Evolutionary conservation across 2,329 filamentous ascomycete species (phyloP), one percentile per base, ranked within the genome.

Genomic region (Fonsecaea monophora): DNA sequence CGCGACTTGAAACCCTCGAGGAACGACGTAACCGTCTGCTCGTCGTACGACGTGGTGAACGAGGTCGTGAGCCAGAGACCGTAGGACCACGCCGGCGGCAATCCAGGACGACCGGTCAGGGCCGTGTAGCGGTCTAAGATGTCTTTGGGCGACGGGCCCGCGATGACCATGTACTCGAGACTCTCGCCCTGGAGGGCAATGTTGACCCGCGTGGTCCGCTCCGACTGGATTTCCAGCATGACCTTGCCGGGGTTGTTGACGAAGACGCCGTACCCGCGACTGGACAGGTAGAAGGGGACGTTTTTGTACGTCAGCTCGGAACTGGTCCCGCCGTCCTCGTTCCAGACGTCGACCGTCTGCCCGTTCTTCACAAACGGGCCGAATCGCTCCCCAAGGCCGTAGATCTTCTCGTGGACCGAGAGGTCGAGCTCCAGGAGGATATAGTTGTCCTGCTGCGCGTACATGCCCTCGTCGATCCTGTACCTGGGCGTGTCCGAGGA

Each of bases 51-150:
- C 1, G 88, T 90, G 3, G 87, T 89, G 77, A 90, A 90, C 67
- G 85, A 89, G 0, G 89, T 92, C 64, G 85, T 90, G n/a, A 91
- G 82, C 89, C 89, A 91, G 9, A 91, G 81, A 0, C 89, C 89
- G 66, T 86, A 91, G 64, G 87, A 90, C 89, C 89, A 92, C 50
- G 83, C 83, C 0, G 89, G 89, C 6, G 90, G 83, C 57, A 81
- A 83, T 45, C 82, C 83, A 0, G 89, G 83, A 57, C 82, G 83
- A 2, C 89, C 89, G 0, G 88, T 90, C 30, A 92, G 80, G 40
- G 83, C 79, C 0, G 87, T 84, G 75, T 91, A 91, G 70, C 84
- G 85, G 48, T 82, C 81, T 25, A 91, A 78, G 3, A 92, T 84
- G 56, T 91, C 88, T 75, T 90, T 90, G 1, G 89, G 89, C 0